phyloP scores from a whole-genome alignment of 148 eudicot species.

The Vaccinium macrocarpon region DNA sequence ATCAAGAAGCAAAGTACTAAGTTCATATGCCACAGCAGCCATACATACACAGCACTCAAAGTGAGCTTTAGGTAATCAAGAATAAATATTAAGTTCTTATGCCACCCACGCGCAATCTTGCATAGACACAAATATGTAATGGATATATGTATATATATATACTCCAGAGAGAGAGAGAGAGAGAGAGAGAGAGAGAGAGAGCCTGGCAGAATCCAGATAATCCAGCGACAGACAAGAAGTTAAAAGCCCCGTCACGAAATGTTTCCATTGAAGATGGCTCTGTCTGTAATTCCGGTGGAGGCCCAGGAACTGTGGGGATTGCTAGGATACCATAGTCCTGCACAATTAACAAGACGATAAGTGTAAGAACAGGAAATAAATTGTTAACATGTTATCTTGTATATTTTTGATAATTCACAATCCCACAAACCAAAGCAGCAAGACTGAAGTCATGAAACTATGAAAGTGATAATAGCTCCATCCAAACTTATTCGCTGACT shows the following conservation, averaged over 20 bases:
- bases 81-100: background rate
- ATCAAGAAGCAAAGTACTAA: background rate
- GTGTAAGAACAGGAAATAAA: background rate
- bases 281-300: constrained; percentile 75
- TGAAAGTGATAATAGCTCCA: background rate
- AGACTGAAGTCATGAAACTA: background rate
- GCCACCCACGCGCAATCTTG: background rate
- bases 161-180: constrained; percentile 10
- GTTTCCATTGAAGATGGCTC: constrained; percentile 55
- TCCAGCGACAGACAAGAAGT: constrained; percentile 81
- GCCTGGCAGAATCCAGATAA: constrained; percentile 95
- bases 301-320: constrained; percentile 85
- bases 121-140: background rate
- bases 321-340: constrained; percentile 73
- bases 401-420: background rate
- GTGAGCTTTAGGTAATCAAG: background rate
- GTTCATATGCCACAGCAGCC: background rate
- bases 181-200: constrained; percentile 24
- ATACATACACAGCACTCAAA: background rate
- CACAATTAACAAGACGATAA: background rate
- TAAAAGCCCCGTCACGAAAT: constrained; percentile 72
- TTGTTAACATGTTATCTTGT: background rate
- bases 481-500: background rate
- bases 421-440: background rate
- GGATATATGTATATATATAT: too few species aligned